A percentile compares a stretch with the other conserved stretches of the same genome.
Evolutionary conservation across 2,329 filamentous ascomycete species (phyloP).

Genomic region (Arthrobotrys sinensis): DNA sequence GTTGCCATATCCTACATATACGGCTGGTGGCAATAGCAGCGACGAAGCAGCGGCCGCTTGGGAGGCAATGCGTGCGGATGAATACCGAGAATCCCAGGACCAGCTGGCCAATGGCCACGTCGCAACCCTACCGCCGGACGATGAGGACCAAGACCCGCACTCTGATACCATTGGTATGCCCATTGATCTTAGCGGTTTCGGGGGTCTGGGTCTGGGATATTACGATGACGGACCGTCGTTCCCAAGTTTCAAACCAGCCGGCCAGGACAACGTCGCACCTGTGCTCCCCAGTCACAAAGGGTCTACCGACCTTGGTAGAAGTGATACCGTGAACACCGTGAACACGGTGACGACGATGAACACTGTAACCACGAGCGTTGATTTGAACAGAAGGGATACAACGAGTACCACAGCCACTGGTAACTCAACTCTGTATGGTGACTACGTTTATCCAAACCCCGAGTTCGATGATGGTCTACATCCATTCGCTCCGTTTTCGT

Average conservation of each 20-base stretch:
- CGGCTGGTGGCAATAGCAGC: slow-evolving; percentile 51
- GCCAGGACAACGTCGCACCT: slow-evolving; percentile 55
- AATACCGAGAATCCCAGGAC: slow-evolving; percentile 50
- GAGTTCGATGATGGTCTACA: slow-evolving; percentile 72
- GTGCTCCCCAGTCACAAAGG: slow-evolving; percentile 61
- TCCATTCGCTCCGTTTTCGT: slow-evolving; percentile 73
- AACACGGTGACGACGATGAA: slow-evolving; percentile 42
- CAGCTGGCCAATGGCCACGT: slow-evolving; percentile 46
- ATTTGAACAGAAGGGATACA: slow-evolving; percentile 44
- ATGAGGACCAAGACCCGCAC: slow-evolving; percentile 45
- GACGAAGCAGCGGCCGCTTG: slow-evolving; percentile 58
- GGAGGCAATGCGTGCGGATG: slow-evolving; percentile 57
- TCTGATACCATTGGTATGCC: slow-evolving; percentile 49
- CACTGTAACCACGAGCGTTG: slow-evolving; percentile 35
- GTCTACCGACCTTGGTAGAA: slow-evolving; percentile 41
- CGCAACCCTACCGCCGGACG: slow-evolving; percentile 52
- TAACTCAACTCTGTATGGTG: slow-evolving; percentile 31
- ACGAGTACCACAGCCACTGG: slow-evolving; percentile 46
- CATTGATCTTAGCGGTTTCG: slow-evolving; percentile 60
- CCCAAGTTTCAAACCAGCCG: slow-evolving; percentile 52
- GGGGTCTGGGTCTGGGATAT: slow-evolving; percentile 53
- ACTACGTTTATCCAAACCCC: slow-evolving; percentile 65
- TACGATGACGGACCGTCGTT: slow-evolving; percentile 51
- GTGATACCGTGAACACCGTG: slow-evolving; percentile 42
- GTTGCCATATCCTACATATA: slow-evolving; percentile 46